Evolutionary conservation across 768 basidiomycete genomes (phyloP).

Genomic region (Serendipita sp.): DNA sequence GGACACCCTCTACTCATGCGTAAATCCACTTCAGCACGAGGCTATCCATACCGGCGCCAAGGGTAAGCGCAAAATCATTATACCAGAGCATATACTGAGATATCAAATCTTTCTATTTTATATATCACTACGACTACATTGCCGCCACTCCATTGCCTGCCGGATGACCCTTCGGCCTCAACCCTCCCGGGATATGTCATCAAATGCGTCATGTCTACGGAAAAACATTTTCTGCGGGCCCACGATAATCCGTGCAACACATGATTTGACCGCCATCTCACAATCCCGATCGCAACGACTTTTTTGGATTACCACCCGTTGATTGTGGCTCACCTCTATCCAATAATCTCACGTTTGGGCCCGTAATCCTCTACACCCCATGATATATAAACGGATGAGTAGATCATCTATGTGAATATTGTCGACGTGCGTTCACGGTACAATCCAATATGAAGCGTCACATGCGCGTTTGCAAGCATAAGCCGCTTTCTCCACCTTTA

Average conservation of each 20-base stretch:
- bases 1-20: not conserved
- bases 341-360: not conserved
- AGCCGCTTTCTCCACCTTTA: not conserved
- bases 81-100: no score
- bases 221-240: no score
- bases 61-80: not conserved
- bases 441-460: slow-evolving; percentile 1
- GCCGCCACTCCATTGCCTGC: no score
- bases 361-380: not conserved
- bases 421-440: not conserved
- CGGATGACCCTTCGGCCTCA: no score
- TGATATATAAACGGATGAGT: not conserved
- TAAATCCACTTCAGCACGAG: slow-evolving; percentile 4
- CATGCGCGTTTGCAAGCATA: not conserved
- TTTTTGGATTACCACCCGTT: not conserved
- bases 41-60: slow-evolving; percentile 4
- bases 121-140: no score
- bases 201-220: no score
- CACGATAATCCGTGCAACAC: no score
- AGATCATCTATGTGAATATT: slow-evolving; percentile 3
- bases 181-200: no score
- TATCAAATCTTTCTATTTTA: no score
- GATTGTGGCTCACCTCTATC: not conserved
- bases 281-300: not conserved
- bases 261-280: not conserved